Base-by-base conservation (phyloP, 306 rosid species). In the Sphenostylis stenocarpa region DNA sequence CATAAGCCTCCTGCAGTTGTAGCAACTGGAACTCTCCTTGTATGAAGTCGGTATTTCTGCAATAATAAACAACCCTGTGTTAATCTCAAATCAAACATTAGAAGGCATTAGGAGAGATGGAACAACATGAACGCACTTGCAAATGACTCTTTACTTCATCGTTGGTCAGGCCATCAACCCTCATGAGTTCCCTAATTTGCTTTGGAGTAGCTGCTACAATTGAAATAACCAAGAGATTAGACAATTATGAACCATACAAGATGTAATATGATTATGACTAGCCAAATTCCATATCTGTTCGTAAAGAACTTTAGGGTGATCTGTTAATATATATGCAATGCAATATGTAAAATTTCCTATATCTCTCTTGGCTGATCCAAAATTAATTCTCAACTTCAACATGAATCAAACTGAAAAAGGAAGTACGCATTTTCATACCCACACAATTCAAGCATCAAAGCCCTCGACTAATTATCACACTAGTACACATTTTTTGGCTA, bases 81-180 rank as follows among this genome's bases (percentile, higher is more conserved):
- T 11, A 63, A 10, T 62, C 26, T 62, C 45, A 11, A 33, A n/a
- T 34, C 69, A n/a, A 24, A 45, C 88, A 55, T 51, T 65, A 77
- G 55, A 31, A 41, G 36, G 19, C 5, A 67, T 24, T 10, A 23
- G 3, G 58, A 38, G 8, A 26, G 7, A 45, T 12, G 56, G 23
- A 43, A 24, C 38, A 67, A 45, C 33, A 44, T 7, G 8, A 49
- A 70, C 75, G 52, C 44, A 70, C 75, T 33, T 70, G 75, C 33
- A 70, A 49, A 70, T 70, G 62, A 51, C 75, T 70, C 31, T 70
- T 70, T 49, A 70, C 75, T 70, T 70, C 75, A 49, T 70, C 75
- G 5, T 49, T 70, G 31, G 75, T 70, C 47, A 70, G 48, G 48
- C 75, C 75, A 49, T 70, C 75, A 4, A 70, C 75, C 75, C 14